Percentiles rank a stretch among this genome's conserved stretches.
These are phyloP conservation scores for Hibiscus syriacus DNA, from an alignment of 345 rosid genomes.

Conservation along the genomic window DNA sequence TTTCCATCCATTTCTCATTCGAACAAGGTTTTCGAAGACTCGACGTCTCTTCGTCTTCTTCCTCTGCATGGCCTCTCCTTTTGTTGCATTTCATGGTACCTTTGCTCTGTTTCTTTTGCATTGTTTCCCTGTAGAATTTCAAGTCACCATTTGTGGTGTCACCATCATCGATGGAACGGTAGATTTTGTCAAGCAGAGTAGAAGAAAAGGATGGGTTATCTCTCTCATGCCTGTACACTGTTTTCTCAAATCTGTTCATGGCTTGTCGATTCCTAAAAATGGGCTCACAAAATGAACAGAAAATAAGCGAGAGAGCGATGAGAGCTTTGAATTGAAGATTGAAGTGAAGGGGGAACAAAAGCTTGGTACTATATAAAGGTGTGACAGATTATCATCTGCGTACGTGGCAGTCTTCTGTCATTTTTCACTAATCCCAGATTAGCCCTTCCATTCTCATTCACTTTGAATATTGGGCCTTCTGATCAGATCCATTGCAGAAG, in stretches of 20 bases:
- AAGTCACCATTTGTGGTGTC: conserved; percentile 25
- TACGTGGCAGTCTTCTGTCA: conserved; percentile 16
- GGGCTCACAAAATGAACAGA: neutral
- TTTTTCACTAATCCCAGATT: neutral
- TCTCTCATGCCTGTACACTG: neutral
- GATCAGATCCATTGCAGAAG: neutral
- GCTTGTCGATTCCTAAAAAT: neutral
- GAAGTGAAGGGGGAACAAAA: too few relatives aligned
- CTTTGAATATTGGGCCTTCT: neutral
- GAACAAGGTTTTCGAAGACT: conserved; percentile 27
- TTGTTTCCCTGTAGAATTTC: conserved; percentile 33
- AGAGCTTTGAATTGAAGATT: too few relatives aligned
- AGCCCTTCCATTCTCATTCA: neutral
- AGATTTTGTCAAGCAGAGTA: conserved; percentile 78
- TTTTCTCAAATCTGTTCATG: conserved; percentile 39
- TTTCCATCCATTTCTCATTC: conserved; percentile 37
- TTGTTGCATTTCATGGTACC: conserved; percentile 10
- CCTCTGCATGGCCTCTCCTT: neutral
- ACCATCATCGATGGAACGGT: conserved; percentile 65
- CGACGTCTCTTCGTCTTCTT: conserved; percentile 10
- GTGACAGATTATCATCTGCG: conserved; percentile 24
- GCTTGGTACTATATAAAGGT: conserved; percentile 24
- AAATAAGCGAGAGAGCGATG: too few relatives aligned
- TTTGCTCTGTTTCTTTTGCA: conserved; percentile 28
- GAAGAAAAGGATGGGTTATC: conserved; percentile 85